A percentile compares a stretch with the other conserved stretches of the same genome.
phyloP scores from a whole-genome alignment of 2,329 filamentous ascomycete genomes.

The Xylaria sp. region DNA sequence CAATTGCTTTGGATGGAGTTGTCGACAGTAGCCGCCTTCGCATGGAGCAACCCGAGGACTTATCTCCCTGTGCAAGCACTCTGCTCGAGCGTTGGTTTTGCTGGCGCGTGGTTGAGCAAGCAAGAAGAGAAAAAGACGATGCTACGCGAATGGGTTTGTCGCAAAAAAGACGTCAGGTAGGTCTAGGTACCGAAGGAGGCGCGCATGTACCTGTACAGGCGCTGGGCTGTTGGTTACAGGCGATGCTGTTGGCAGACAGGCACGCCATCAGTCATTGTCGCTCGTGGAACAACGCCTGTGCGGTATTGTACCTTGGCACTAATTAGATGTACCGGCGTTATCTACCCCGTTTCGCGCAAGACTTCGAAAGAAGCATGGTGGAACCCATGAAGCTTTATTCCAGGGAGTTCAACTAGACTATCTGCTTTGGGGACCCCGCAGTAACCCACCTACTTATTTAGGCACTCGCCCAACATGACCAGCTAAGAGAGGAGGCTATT shows the following conservation, averaged over 20 bases:
- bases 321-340: neutral
- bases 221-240: conserved; percentile 6
- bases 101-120: conserved; percentile 36
- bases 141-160: conserved; percentile 44
- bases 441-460: conserved; percentile 34
- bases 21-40: conserved; percentile 32
- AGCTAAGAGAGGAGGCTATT: neutral
- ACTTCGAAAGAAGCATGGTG: conserved; percentile 14
- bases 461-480: conserved; percentile 17
- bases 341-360: conserved; percentile 10
- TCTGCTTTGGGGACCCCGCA: conserved; percentile 26
- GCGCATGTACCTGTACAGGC: conserved; percentile 29
- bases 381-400: neutral
- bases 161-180: conserved; percentile 40
- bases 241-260: neutral
- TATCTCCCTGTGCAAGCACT: conserved; percentile 15
- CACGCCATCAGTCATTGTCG: conserved; percentile 1
- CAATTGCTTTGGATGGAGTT: conserved; percentile 43
- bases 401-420: too few relatives aligned
- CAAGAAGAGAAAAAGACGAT: conserved; percentile 38
- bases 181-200: conserved; percentile 32
- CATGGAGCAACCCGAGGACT: conserved; percentile 17
- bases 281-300: neutral
- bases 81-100: conserved; percentile 24
- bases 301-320: neutral